phyloP scores from a whole-genome alignment of 1,139 yeast genomes.

The Yamadazyma taylorii region DNA sequence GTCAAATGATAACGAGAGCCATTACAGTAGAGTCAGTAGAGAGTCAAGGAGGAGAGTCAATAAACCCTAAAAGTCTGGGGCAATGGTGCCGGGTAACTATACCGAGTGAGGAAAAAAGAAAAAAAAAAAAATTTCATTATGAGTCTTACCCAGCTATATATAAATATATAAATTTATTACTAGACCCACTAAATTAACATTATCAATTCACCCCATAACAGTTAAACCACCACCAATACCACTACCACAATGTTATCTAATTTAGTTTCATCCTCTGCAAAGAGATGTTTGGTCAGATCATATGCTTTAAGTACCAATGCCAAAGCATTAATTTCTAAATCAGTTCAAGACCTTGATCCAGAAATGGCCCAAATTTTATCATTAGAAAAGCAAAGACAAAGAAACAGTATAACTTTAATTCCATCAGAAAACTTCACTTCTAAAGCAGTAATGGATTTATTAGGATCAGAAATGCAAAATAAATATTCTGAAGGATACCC shows the following conservation, averaged over 20 bases:
- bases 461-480: slow-evolving; percentile 96
- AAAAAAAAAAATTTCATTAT: too few species aligned
- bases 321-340: slow-evolving; percentile 57
- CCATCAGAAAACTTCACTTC: slow-evolving; percentile 97
- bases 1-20: too few species aligned
- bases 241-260: neutral
- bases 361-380: slow-evolving; percentile 77
- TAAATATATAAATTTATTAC: too few species aligned
- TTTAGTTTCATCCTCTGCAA: neutral
- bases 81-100: too few species aligned
- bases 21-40: too few species aligned
- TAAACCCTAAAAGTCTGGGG: neutral
- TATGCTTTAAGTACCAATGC: slow-evolving; percentile 50
- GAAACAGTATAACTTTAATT: slow-evolving; percentile 84
- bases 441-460: slow-evolving; percentile 87
- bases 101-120: too few species aligned
- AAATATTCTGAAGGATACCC: slow-evolving; percentile 99
- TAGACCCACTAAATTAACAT: too few species aligned
- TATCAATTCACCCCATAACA: too few species aligned
- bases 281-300: slow-evolving; percentile 5
- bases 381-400: slow-evolving; percentile 80
- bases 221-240: too few species aligned
- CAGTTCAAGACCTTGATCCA: slow-evolving; percentile 73
- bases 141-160: too few species aligned
- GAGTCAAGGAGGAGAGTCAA: neutral